These are phyloP conservation scores for Fraxinus baroniana DNA, from an alignment of 305 asterid genomes.

Conservation along the genomic window DNA sequence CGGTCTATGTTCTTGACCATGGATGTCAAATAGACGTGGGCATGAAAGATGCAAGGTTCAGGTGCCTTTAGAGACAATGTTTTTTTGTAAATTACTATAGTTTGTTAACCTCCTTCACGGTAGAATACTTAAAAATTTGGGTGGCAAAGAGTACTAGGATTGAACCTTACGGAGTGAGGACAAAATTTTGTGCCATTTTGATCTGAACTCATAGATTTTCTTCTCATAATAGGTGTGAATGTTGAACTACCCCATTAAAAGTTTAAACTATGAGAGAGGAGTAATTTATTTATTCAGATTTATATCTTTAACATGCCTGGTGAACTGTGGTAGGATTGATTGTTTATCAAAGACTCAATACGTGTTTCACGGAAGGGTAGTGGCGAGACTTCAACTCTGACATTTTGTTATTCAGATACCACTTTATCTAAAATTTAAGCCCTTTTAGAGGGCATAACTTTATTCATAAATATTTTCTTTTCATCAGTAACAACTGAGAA, in stretches of 20 bases:
- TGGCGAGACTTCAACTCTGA: not conserved
- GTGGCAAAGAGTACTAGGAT: not conserved
- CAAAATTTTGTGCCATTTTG: not conserved
- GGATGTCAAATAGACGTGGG: not conserved
- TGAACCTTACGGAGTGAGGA: not conserved
- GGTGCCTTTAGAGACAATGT: not conserved
- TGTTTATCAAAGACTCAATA: not conserved
- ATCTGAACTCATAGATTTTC: not conserved
- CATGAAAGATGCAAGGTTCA: not conserved
- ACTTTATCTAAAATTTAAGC: not conserved
- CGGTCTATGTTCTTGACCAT: not conserved
- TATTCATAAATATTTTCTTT: not conserved
- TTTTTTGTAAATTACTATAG: not conserved
- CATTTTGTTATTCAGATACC: not conserved
- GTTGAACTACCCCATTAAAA: not conserved
- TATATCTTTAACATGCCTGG: not conserved
- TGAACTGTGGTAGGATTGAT: not conserved
- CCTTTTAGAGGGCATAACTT: not conserved
- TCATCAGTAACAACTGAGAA: not conserved
- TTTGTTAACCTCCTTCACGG: not conserved
- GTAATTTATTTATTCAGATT: not conserved
- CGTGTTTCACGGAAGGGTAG: not conserved
- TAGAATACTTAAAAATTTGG: not conserved
- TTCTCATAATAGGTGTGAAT: not conserved
- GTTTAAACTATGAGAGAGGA: not conserved